These are phyloP conservation scores for Lasiosphaeria miniovina DNA, from an alignment of 495 filamentous ascomycete species.

Conservation along the genomic window DNA sequence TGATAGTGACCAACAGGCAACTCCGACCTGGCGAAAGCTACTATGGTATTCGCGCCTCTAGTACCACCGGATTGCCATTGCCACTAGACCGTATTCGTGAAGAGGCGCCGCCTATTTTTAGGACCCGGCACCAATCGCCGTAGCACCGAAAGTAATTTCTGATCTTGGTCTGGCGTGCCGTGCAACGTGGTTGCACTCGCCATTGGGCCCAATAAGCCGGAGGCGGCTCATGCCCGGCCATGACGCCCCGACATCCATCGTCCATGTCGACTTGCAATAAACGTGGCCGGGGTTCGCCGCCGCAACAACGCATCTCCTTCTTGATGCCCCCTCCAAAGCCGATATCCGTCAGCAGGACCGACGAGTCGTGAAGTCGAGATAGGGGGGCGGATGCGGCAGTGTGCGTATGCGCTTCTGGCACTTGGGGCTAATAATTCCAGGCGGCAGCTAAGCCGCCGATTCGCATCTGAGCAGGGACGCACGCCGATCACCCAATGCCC, in stretches of 20 bases:
- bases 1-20: background rate
- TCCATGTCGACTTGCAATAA: background rate
- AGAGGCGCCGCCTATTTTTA: conserved; percentile 8
- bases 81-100: background rate
- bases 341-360: background rate
- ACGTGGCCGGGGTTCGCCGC: background rate
- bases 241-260: background rate
- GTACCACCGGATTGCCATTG: background rate
- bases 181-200: conserved; percentile 9
- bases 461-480: too few relatives aligned
- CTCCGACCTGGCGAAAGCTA: background rate
- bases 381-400: too few relatives aligned
- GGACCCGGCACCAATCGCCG: conserved; percentile 4
- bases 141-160: conserved; percentile 7
- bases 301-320: background rate
- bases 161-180: conserved; percentile 18
- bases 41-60: background rate
- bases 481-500: too few relatives aligned
- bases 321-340: background rate
- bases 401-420: too few relatives aligned
- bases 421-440: too few relatives aligned
- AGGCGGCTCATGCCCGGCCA: background rate
- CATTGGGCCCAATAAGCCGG: conserved; percentile 17
- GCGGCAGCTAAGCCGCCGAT: too few relatives aligned
- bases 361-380: too few relatives aligned